Conservation (phyloP, 768 basidiomycete species). For the Pulveroboletus sp. region DNA sequence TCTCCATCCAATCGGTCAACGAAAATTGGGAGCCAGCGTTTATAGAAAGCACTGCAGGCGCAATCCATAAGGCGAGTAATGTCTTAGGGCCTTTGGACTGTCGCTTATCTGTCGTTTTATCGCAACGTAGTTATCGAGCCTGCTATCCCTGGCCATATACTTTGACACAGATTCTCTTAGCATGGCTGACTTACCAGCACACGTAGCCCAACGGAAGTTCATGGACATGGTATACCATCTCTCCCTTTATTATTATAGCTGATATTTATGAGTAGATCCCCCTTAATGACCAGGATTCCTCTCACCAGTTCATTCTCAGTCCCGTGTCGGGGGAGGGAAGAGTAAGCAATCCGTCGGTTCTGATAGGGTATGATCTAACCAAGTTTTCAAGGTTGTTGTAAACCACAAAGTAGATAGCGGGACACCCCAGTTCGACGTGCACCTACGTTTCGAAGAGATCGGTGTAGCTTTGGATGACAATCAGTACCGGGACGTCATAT, state of each 20-base stretch:
- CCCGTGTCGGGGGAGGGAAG: conserved; percentile 95
- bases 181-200: conserved; percentile 63
- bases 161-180: conserved; percentile 91
- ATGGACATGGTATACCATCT: conserved; percentile 56
- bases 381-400: conserved; percentile 59
- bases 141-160: conserved; percentile 87
- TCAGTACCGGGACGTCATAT: conserved; percentile 92
- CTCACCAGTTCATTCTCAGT: conserved; percentile 91
- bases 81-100: not conserved
- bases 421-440: conserved; percentile 83
- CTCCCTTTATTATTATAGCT: not conserved
- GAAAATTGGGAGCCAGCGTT: conserved; percentile 87
- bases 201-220: conserved; percentile 72
- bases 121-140: conserved; percentile 64
- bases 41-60: conserved; percentile 83
- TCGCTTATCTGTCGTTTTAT: too few species aligned
- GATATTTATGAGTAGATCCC: conserved; percentile 42
- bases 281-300: conserved; percentile 37
- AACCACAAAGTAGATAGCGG: conserved; percentile 73
- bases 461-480: conserved; percentile 88
- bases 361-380: conserved; percentile 1
- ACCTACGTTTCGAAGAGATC: conserved; percentile 89
- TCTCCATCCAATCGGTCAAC: conserved; percentile 87
- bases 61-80: conserved; percentile 77
- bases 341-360: conserved; percentile 39